These are phyloP conservation scores for Chytriomyces hyalinus DNA, from an alignment of 192 early-diverging fungal species.

Conservation along the genomic window DNA sequence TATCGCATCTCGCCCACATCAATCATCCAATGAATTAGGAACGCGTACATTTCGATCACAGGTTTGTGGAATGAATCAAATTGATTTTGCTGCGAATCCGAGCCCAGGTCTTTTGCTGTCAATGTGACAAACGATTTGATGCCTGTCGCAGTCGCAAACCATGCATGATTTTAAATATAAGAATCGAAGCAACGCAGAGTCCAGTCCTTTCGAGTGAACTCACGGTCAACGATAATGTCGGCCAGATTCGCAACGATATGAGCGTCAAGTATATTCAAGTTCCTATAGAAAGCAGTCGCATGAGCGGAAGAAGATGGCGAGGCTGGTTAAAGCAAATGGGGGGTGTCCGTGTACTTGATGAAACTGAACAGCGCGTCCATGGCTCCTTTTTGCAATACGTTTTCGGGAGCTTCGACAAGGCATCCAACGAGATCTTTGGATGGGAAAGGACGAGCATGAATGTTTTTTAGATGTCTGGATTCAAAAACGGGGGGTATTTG, in stretches of 20 bases:
- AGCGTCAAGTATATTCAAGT: slow-evolving; percentile 54
- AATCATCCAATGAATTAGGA: slow-evolving; percentile 82
- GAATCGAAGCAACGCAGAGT: too few species aligned
- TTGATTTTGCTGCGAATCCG: slow-evolving; percentile 61
- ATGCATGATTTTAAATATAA: too few species aligned
- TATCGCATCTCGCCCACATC: slow-evolving; percentile 57
- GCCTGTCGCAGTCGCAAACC: not conserved
- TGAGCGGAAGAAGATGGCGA: not conserved
- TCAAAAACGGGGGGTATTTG: not conserved
- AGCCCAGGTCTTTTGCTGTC: slow-evolving; percentile 14
- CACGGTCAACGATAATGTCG: slow-evolving; percentile 76
- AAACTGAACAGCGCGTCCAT: slow-evolving; percentile 75
- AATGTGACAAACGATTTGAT: slow-evolving; percentile 15
- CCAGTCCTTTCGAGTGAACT: not conserved
- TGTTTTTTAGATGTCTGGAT: not conserved
- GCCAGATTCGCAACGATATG: slow-evolving; percentile 62
- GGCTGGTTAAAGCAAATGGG: not conserved
- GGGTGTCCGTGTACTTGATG: slow-evolving; percentile 60
- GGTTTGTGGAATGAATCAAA: slow-evolving; percentile 67
- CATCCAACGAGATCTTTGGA: slow-evolving; percentile 43
- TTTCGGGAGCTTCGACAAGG: slow-evolving; percentile 41
- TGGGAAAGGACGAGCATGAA: not conserved
- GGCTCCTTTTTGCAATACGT: slow-evolving; percentile 36
- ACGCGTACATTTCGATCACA: slow-evolving; percentile 80
- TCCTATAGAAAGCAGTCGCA: slow-evolving; percentile 39